These are phyloP conservation scores for Lactarius evosmus DNA, from an alignment of 768 basidiomycete genomes.

Conservation along the genomic window DNA sequence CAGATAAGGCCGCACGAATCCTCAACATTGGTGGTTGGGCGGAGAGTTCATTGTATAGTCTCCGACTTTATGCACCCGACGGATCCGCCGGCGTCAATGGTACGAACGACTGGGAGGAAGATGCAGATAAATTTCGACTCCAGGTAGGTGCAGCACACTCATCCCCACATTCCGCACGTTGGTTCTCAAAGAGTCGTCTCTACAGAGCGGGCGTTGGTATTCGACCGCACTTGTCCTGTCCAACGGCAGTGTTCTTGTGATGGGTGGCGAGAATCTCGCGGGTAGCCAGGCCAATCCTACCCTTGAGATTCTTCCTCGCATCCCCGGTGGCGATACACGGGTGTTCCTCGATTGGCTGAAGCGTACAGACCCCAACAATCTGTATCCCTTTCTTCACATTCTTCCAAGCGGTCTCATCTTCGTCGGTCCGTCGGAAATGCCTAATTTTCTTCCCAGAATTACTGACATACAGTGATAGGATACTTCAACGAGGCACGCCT, in stretches of 20 bases:
- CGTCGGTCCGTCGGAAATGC: constrained; percentile 46
- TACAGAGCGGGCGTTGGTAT: constrained; percentile 66
- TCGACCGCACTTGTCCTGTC: constrained; percentile 63
- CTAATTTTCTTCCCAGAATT: not conserved
- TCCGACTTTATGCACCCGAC: constrained; percentile 72
- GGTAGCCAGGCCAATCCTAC: constrained; percentile 64
- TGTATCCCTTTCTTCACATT: constrained; percentile 74
- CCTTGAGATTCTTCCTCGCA: constrained; percentile 68
- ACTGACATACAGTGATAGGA: constrained; percentile 36
- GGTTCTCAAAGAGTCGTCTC: not conserved
- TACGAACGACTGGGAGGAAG: constrained; percentile 80
- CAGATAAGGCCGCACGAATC: constrained; percentile 65
- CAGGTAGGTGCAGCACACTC: constrained; percentile 46
- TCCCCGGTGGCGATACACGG: constrained; percentile 58
- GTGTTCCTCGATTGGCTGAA: constrained; percentile 61
- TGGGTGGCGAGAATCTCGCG: constrained; percentile 71
- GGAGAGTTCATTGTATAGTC: constrained; percentile 61
- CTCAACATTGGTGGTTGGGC: constrained; percentile 73
- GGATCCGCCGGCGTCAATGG: constrained; percentile 65
- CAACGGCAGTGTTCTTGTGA: constrained; percentile 70
- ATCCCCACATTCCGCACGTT: not conserved
- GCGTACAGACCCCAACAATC: constrained; percentile 74
- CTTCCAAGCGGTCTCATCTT: constrained; percentile 70
- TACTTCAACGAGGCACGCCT: constrained; percentile 84
- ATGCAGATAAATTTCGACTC: constrained; percentile 50